These are phyloP conservation scores for Parastagonospora avenae DNA, from an alignment of 2,329 filamentous ascomycete genomes.

Conservation along the genomic window DNA sequence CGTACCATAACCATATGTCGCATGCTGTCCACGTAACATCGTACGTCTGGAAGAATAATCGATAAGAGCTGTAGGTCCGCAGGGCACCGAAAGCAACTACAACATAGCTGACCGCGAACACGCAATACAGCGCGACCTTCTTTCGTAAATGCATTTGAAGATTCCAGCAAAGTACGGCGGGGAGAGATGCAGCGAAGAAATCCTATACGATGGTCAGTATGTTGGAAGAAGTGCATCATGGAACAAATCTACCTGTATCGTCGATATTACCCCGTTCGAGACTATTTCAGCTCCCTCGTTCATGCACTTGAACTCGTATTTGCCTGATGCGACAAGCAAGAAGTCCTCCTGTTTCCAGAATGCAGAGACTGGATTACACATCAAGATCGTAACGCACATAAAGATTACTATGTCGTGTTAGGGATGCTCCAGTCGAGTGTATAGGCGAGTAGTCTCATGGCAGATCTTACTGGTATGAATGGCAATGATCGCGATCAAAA, in stretches of 20 bases:
- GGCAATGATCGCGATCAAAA: constrained; percentile 19
- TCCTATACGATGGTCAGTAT: constrained; percentile 15
- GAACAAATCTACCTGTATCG: constrained; percentile 1
- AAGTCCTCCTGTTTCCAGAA: constrained; percentile 30
- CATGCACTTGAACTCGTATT: constrained; percentile 25
- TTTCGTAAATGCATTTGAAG: constrained; percentile 26
- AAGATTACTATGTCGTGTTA: constrained; percentile 14
- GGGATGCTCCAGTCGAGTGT: constrained; percentile 5
- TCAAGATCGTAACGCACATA: constrained; percentile 21
- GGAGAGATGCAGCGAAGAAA: constrained; percentile 23
- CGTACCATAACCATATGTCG: constrained; percentile 13
- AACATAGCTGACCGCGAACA: constrained; percentile 27
- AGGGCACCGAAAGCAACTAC: constrained; percentile 19
- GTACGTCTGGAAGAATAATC: constrained; percentile 29
- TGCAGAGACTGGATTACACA: constrained; percentile 27
- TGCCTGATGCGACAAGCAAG: constrained; percentile 6
- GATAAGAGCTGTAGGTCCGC: constrained; percentile 18
- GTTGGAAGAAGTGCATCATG: neutral
- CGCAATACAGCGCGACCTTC: constrained; percentile 25
- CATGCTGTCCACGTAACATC: constrained; percentile 28
- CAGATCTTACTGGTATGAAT: constrained; percentile 10
- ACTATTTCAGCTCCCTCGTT: constrained; percentile 28
- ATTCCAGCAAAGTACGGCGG: constrained; percentile 30
- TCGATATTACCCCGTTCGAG: constrained; percentile 21
- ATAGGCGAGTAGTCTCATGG: no score